Evolutionary conservation across 768 basidiomycete species (phyloP).

Genomic region (Ramaria sp.): DNA sequence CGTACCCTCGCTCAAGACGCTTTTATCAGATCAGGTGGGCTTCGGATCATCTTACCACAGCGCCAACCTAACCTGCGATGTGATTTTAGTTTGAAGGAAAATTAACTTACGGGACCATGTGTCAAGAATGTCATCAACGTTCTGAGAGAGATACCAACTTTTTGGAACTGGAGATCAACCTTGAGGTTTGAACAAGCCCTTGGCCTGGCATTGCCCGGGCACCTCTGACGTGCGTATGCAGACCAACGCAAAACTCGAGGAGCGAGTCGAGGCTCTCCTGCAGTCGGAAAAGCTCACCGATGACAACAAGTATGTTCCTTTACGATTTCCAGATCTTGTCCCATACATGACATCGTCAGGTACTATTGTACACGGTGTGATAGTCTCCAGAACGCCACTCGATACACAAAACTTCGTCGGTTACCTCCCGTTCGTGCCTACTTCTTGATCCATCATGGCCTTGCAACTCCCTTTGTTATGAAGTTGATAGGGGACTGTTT

Average conservation of each 20-base stretch:
- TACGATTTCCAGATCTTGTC: neutral
- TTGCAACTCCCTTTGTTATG: neutral
- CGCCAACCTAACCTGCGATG: slow-evolving; percentile 1
- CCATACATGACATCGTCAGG: slow-evolving; percentile 26
- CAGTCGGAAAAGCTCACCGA: slow-evolving; percentile 64
- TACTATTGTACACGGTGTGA: slow-evolving; percentile 76
- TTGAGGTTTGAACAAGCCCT: slow-evolving; percentile 42
- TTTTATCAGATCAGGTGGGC: slow-evolving; percentile 64
- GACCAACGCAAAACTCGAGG: slow-evolving; percentile 66
- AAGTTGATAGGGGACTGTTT: too few species aligned
- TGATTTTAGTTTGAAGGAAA: slow-evolving; percentile 71
- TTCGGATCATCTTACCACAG: neutral
- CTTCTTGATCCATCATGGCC: neutral
- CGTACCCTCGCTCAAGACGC: slow-evolving; percentile 45
- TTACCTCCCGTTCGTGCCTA: slow-evolving; percentile 52
- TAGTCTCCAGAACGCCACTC: slow-evolving; percentile 64
- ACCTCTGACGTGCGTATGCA: slow-evolving; percentile 19
- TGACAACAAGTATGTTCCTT: slow-evolving; percentile 62
- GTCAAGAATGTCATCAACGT: slow-evolving; percentile 52
- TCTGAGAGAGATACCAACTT: slow-evolving; percentile 69
- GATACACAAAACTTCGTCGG: slow-evolving; percentile 56
- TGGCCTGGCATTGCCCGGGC: neutral
- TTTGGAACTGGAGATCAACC: slow-evolving; percentile 79
- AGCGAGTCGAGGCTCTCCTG: slow-evolving; percentile 55
- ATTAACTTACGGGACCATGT: slow-evolving; percentile 71